phyloP scores from a whole-genome alignment of 441 rosid genomes.

The Heliophila coronopifolia region DNA sequence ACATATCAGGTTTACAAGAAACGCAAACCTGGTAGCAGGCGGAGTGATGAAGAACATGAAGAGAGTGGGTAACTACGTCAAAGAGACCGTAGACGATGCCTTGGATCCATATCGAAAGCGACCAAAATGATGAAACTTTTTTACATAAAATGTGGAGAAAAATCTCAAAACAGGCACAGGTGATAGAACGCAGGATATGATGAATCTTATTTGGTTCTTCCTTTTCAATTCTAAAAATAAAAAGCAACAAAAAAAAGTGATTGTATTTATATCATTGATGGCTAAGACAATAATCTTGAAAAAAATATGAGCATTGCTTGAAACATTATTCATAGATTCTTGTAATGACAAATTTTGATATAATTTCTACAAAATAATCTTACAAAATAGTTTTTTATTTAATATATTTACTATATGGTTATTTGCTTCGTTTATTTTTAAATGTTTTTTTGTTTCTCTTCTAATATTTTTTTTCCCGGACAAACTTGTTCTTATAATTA shows the following conservation, averaged over 20 bases:
- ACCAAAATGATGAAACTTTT: conserved; percentile 41
- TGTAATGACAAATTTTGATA: too few species aligned
- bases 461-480: too few species aligned
- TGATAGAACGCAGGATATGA: conserved; percentile 11
- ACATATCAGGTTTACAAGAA: conserved; percentile 59
- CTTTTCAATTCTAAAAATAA: conserved; percentile 5
- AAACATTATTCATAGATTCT: too few species aligned
- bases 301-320: too few species aligned
- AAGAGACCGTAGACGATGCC: conserved; percentile 55
- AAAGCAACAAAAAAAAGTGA: background rate
- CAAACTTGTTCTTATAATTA: too few species aligned
- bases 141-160: background rate
- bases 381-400: too few species aligned
- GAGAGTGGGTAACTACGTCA: conserved; percentile 58
- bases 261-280: too few species aligned
- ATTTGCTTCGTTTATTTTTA: too few species aligned
- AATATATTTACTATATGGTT: too few species aligned
- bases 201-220: background rate
- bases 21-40: conserved; percentile 62
- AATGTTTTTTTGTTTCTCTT: too few species aligned
- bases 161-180: background rate
- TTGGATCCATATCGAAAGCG: conserved; percentile 54
- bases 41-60: conserved; percentile 67
- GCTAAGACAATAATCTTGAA: too few species aligned
- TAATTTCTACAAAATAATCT: too few species aligned